Evolutionary conservation across 768 basidiomycete species (phyloP), one percentile per base, ranked within the genome.

Genomic region (Rhodosporidiobolus sp.): DNA sequence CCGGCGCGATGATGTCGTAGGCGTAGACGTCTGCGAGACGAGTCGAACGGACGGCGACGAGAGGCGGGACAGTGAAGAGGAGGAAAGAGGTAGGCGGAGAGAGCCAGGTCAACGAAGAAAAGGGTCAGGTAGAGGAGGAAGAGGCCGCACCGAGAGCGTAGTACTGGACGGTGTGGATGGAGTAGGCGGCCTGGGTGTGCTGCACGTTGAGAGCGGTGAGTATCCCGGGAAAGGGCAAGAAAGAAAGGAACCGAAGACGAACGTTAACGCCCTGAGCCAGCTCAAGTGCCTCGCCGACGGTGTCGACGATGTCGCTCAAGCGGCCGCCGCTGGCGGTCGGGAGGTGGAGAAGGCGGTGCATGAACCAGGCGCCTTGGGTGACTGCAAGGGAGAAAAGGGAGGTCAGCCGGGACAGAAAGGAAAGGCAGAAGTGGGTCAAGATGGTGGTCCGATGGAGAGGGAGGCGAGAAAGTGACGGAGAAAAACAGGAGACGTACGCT

Each of bases 211-310:
- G n/a, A 32, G 30, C 5, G n/a, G 54, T 53, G 12, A 53, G 52
- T 26, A 12, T 53, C 52, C 7, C 10, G 16, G 3, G 24, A 43
- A 7, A 14, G 17, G 16, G 20, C 10, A 6, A 2, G 24, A 43
- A 7, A 14, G 17, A 7, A 19, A 43, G 49, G 48, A 35, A 50
- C 28, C 46, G 17, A 5, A 19, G 17, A 58, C 65, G 48, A 38
- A 71, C 70, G 48, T 76, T 76, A 45, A 76, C 70, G 9, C 74
- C 70, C 34, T 63, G 11, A n/a, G 74, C 74, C n/a, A 76, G 67
- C 34, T 72, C 70, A 24, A 76, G 59, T 5, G 70, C 74, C 30
- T 72, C 74, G 12, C 54, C 62, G 57, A 67, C 74, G 6, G 70
- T 69, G 46, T 76, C 74, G 32, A 76, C 74, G 16, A 76, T 67